phyloP scores from a whole-genome alignment of 805 yeast species.

The Candida mattraensis region DNA sequence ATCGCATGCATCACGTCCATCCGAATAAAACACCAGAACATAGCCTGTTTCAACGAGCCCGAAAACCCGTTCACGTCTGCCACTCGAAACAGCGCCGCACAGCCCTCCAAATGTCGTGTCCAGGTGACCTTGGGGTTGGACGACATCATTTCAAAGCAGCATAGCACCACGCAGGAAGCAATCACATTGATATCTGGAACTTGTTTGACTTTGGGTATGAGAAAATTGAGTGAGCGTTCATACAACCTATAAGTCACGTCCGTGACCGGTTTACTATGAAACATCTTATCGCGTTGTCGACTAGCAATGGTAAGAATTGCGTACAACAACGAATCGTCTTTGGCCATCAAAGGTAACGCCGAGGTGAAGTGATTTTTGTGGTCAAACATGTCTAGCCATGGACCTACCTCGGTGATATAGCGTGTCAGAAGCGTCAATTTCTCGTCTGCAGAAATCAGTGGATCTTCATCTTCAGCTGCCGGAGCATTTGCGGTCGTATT shows the following conservation, averaged over 20 bases:
- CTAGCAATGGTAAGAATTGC: slow-evolving; percentile 23
- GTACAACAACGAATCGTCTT: slow-evolving; percentile 16
- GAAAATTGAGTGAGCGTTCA: slow-evolving; percentile 23
- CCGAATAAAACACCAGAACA: slow-evolving; percentile 45
- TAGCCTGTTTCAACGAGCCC: slow-evolving; percentile 34
- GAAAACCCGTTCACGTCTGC: slow-evolving; percentile 40
- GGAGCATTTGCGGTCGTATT: slow-evolving; percentile 7
- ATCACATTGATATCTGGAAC: slow-evolving; percentile 17
- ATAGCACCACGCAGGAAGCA: slow-evolving; percentile 26
- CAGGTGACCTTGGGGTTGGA: slow-evolving; percentile 38
- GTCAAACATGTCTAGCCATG: slow-evolving; percentile 30
- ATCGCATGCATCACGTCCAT: slow-evolving; percentile 44
- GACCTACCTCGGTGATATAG: slow-evolving; percentile 21
- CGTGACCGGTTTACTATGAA: slow-evolving; percentile 12
- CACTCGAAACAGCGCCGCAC: slow-evolving; percentile 38
- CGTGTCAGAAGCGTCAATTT: slow-evolving; percentile 19
- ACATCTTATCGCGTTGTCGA: slow-evolving; percentile 19
- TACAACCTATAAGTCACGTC: slow-evolving; percentile 21
- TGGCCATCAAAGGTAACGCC: slow-evolving; percentile 20
- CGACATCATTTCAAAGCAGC: slow-evolving; percentile 45
- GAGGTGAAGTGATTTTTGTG: slow-evolving; percentile 22
- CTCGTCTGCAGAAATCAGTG: slow-evolving; percentile 23
- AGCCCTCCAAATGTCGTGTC: slow-evolving; percentile 44
- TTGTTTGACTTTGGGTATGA: slow-evolving; percentile 17
- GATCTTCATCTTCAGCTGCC: slow-evolving; percentile 26